Conservation (phyloP, 1,139 yeast genomes). For the Eremothecium gossypii region DNA sequence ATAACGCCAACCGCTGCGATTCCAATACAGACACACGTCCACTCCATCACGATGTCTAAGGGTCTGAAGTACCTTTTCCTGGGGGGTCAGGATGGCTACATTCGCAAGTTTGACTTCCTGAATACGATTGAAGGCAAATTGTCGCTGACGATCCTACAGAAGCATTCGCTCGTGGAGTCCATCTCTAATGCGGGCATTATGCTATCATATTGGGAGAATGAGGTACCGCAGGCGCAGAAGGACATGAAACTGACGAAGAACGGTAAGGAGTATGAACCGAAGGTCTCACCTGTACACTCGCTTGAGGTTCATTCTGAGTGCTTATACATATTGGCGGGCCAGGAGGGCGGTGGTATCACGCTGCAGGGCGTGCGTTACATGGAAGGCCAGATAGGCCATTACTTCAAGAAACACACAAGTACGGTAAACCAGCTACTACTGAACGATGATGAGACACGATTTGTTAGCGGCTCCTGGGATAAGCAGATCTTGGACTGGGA, state of each 20-base stretch:
- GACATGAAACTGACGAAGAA: conserved; percentile 31
- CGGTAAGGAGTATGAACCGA: conserved; percentile 51
- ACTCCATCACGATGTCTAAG: conserved; percentile 66
- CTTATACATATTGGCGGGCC: conserved; percentile 77
- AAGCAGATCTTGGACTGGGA: conserved; percentile 78
- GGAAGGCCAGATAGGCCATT: conserved; percentile 77
- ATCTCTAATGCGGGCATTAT: conserved; percentile 78
- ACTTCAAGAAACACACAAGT: conserved; percentile 59
- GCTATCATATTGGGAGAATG: conserved; percentile 90
- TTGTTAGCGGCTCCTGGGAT: conserved; percentile 91
- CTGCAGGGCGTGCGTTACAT: conserved; percentile 73
- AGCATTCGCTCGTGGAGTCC: conserved; percentile 80
- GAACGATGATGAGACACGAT: conserved; percentile 41
- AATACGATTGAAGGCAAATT: conserved; percentile 84
- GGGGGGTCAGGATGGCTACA: conserved; percentile 95
- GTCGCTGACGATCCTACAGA: conserved; percentile 84
- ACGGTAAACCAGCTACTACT: conserved; percentile 67
- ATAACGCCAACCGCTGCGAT: conserved; percentile 64
- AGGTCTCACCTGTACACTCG: conserved; percentile 76
- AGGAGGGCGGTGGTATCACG: conserved; percentile 77
- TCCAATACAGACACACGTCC: conserved; percentile 62
- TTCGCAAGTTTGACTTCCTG: conserved; percentile 78
- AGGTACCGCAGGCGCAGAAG: conserved; percentile 58
- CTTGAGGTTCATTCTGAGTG: conserved; percentile 78
- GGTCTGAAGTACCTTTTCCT: conserved; percentile 86